Percentiles rank a stretch among this genome's conserved stretches.
Evolutionary conservation across 768 basidiomycete species (phyloP).

Genomic region (Tylopilus subfusipes): DNA sequence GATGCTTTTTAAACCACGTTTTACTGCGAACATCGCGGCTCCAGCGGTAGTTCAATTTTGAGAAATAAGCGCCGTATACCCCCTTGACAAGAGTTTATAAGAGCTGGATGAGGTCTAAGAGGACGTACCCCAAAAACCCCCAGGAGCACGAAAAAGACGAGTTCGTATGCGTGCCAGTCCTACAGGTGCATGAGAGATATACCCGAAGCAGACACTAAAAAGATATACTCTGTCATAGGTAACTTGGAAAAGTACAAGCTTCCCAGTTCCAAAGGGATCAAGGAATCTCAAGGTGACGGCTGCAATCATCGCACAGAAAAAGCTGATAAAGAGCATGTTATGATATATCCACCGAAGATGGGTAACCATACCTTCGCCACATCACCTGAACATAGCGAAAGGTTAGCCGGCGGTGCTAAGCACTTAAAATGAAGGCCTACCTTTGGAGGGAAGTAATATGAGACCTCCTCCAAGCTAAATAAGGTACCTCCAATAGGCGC

Average conservation of each 20-base stretch:
- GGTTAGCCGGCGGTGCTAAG: background rate
- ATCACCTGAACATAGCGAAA: constrained; percentile 53
- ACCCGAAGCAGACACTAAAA: background rate
- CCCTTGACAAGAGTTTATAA: constrained; percentile 49
- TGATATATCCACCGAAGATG: background rate
- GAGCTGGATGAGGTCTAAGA: background rate
- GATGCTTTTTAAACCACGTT: constrained; percentile 78
- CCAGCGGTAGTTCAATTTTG: constrained; percentile 89
- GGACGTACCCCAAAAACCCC: constrained; percentile 81
- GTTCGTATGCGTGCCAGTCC: constrained; percentile 93
- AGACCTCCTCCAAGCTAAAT: constrained; percentile 93
- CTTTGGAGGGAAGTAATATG: constrained; percentile 96
- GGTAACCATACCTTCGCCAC: constrained; percentile 77
- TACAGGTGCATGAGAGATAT: constrained; percentile 29
- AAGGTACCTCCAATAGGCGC: constrained; percentile 93
- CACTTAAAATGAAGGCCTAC: constrained; percentile 31
- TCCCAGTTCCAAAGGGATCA: constrained; percentile 94
- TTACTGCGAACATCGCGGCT: constrained; percentile 74
- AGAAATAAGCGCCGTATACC: constrained; percentile 90
- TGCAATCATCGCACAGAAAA: constrained; percentile 98
- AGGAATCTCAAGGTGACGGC: constrained; percentile 91
- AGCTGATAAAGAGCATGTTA: constrained; percentile 48
- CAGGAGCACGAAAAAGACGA: constrained; percentile 78
- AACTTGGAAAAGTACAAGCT: constrained; percentile 89
- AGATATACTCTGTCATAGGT: constrained; percentile 72